A percentile compares a stretch with the other conserved stretches of the same genome.
These are phyloP conservation scores for Xylariomycetidae sp. DNA, from an alignment of 2,329 filamentous ascomycete species.

Conservation along the genomic window DNA sequence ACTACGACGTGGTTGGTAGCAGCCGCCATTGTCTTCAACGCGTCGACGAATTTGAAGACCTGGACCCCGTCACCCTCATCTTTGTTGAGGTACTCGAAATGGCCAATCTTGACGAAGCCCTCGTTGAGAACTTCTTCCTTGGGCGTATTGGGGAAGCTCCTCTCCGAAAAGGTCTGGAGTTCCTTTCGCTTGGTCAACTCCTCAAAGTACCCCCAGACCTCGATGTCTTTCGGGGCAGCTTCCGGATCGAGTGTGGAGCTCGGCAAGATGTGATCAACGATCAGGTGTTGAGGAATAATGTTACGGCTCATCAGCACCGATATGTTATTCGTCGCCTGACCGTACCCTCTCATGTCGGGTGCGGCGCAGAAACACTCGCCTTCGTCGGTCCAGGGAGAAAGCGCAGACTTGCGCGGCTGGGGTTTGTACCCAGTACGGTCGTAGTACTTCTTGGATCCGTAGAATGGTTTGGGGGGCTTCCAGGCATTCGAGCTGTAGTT, in stretches of 20 bases:
- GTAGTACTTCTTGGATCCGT: slow-evolving; percentile 21
- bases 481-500: slow-evolving; percentile 57
- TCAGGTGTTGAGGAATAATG: slow-evolving; percentile 64
- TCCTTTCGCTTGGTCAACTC: slow-evolving; percentile 37
- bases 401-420: slow-evolving; percentile 47
- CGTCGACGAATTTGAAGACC: slow-evolving; percentile 47
- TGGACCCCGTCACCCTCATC: slow-evolving; percentile 42
- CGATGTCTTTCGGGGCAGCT: slow-evolving; percentile 62
- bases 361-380: slow-evolving; percentile 86
- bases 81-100: slow-evolving; percentile 48
- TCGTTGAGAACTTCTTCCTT: slow-evolving; percentile 25
- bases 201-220: slow-evolving; percentile 61
- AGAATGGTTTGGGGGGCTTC: slow-evolving; percentile 24
- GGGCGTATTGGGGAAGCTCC: slow-evolving; percentile 33
- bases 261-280: slow-evolving; percentile 67
- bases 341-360: slow-evolving; percentile 35
- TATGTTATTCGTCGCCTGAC: slow-evolving; percentile 55
- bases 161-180: slow-evolving; percentile 38
- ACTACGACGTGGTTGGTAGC: slow-evolving; percentile 50
- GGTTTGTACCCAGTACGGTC: slow-evolving; percentile 18
- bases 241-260: slow-evolving; percentile 57
- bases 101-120: slow-evolving; percentile 53
- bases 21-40: slow-evolving; percentile 43
- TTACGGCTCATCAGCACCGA: slow-evolving; percentile 54
- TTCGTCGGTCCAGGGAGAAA: slow-evolving; percentile 68